A percentile compares a stretch with the other conserved stretches of the same genome.
These are phyloP conservation scores for Ajuga reptans DNA, from an alignment of 305 asterid genomes.

Conservation along the genomic window DNA sequence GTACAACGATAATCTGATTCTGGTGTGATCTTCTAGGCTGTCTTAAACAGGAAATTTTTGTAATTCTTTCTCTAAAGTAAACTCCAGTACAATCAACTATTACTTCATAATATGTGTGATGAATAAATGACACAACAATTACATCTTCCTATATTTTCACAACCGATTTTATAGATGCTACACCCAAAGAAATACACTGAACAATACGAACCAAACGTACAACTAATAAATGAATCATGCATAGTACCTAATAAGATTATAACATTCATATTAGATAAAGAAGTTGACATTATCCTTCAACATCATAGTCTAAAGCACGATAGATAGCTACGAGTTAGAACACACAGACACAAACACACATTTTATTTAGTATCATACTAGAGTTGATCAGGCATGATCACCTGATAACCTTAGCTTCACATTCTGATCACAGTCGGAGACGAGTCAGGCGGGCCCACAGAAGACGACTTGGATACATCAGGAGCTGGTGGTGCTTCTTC, in stretches of 20 bases:
- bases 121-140: too few relatives aligned
- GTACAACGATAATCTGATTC: background rate
- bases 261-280: background rate
- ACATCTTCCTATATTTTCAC: too few relatives aligned
- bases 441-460: conserved; percentile 61
- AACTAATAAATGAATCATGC: background rate
- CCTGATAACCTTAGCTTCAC: conserved; percentile 25
- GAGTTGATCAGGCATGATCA: background rate
- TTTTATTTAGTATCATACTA: conserved; percentile 19
- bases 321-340: background rate
- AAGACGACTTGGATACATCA: conserved; percentile 69
- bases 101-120: too few relatives aligned
- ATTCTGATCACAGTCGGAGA: conserved; percentile 41
- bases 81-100: too few relatives aligned
- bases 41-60: too few relatives aligned
- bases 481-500: conserved; percentile 60
- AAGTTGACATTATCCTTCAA: conserved; percentile 10
- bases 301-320: conserved; percentile 6
- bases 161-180: too few relatives aligned
- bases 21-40: background rate
- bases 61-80: too few relatives aligned
- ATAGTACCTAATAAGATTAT: background rate
- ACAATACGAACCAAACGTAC: background rate
- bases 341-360: background rate
- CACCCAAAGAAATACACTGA: too few relatives aligned